Percentiles rank a stretch among this genome's conserved stretches.
Conservation (phyloP, 148 eudicot species). For the Vaccinium darrowii region DNA sequence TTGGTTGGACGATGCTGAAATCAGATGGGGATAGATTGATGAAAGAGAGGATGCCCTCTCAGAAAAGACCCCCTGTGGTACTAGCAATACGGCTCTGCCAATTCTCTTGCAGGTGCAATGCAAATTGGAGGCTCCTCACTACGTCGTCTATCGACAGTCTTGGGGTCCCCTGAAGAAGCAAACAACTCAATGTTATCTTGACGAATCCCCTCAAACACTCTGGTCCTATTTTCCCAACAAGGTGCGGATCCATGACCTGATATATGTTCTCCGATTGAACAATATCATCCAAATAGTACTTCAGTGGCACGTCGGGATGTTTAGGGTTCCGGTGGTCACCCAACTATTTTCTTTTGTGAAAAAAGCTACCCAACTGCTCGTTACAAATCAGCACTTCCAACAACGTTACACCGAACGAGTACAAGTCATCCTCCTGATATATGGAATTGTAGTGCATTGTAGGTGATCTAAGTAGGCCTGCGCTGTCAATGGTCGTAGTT, state of each 20-base stretch:
- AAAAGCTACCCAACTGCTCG: neutral
- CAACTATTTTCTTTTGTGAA: too few relatives aligned
- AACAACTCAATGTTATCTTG: neutral
- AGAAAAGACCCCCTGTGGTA: too few relatives aligned
- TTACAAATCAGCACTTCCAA: neutral
- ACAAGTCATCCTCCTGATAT: neutral
- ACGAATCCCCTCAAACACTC: slow-evolving; percentile 8
- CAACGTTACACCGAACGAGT: neutral
- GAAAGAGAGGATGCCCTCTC: too few relatives aligned
- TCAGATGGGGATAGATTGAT: too few relatives aligned
- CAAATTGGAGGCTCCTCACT: slow-evolving; percentile 15
- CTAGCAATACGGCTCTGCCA: neutral
- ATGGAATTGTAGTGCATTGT: neutral
- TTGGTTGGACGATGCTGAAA: neutral
- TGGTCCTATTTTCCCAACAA: neutral
- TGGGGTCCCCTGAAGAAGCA: neutral
- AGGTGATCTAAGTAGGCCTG: neutral
- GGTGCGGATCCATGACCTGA: neutral
- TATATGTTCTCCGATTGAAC: neutral
- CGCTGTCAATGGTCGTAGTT: neutral
- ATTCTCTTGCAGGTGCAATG: slow-evolving; percentile 12
- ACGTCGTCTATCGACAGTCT: slow-evolving; percentile 14
- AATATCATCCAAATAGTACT: neutral
- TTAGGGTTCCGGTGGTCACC: neutral
- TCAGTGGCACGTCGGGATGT: neutral